Evolutionary conservation across 441 rosid genomes (phyloP), one percentile per base, ranked within the genome.

Genomic region (Pelargonium australe): DNA sequence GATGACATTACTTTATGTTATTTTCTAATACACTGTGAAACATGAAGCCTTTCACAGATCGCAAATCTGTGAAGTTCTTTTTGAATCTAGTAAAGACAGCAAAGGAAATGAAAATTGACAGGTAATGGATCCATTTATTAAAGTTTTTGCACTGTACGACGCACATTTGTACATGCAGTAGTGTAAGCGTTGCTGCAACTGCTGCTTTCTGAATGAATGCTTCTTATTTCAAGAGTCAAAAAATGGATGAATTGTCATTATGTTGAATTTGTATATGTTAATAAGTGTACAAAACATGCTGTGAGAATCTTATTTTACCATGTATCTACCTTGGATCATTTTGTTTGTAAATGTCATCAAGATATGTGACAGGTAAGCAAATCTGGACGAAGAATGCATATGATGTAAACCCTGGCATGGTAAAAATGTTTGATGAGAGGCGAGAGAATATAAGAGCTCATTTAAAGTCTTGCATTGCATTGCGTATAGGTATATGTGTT

Each of bases 1-100:
- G 37, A 34, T 34, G 37, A 34, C 37, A 34, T 34, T 4, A 12
- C 58, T 34, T 51, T 19, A 41, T 67, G 5, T 25, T 23, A 66
- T 68, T 66, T 62, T 63, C 58, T 71, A 20, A 64, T 75, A 53
- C 63, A 45, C 77, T 78, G 85, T 85, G 87, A 71, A 81, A 78
- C 78, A 84, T 78, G 78, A 84, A 81, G 78, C 85, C 85, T 5
- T 73, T 78, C 63, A 78, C 77, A 11, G 85, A 80, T 64, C 43
- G n/a, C 31, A 73, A 68, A 23, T 76, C 82, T 8, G 82, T 80
- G 66, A 19, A 64, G 47, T 72, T 72, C 13, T 84, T 84, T 68
- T 64, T 84, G 77, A 64, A 70, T 47, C 71, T 73, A 78, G 87
- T 83, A 70, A 81, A 60, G 73, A 66, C 64, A 44, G 83, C 85